Conservation (phyloP, 1,284 basidiomycete genomes). For the Heimioporus punctisporus region DNA sequence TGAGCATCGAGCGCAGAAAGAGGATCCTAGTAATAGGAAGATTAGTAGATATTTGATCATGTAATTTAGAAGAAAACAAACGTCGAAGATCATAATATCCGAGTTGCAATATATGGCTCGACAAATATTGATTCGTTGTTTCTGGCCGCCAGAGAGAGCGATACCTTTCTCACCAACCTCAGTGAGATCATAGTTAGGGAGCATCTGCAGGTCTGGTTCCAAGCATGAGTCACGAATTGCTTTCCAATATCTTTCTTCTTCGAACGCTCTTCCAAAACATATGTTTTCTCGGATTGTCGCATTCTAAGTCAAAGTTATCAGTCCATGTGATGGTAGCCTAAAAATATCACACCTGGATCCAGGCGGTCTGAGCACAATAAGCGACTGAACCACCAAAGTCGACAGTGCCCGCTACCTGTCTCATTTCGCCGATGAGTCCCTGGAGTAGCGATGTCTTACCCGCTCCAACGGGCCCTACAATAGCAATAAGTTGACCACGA, state of each 20-base stretch:
- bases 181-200: constrained; percentile 77
- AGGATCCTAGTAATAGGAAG: constrained; percentile 53
- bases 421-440: constrained; percentile 84
- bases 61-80: constrained; percentile 21
- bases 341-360: constrained; percentile 70
- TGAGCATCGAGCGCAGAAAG: constrained; percentile 84
- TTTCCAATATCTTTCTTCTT: constrained; percentile 65
- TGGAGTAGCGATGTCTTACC: constrained; percentile 80
- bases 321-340: not conserved
- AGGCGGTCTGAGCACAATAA: constrained; percentile 86
- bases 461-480: constrained; percentile 70
- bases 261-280: constrained; percentile 67
- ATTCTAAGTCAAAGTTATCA: constrained; percentile 41
- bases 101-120: constrained; percentile 86
- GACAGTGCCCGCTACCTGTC: constrained; percentile 59
- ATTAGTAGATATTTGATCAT: not conserved
- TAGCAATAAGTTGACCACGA: constrained; percentile 73
- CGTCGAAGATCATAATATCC: constrained; percentile 86
- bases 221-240: constrained; percentile 64
- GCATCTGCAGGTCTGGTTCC: constrained; percentile 63
- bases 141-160: constrained; percentile 82
- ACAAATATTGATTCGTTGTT: constrained; percentile 77
- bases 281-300: constrained; percentile 83
- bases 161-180: constrained; percentile 96
- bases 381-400: constrained; percentile 74